Percentiles rank a stretch among this genome's conserved stretches.
Evolutionary conservation across 2,329 filamentous ascomycete genomes (phyloP).

Genomic region (Trichoderma sp.): DNA sequence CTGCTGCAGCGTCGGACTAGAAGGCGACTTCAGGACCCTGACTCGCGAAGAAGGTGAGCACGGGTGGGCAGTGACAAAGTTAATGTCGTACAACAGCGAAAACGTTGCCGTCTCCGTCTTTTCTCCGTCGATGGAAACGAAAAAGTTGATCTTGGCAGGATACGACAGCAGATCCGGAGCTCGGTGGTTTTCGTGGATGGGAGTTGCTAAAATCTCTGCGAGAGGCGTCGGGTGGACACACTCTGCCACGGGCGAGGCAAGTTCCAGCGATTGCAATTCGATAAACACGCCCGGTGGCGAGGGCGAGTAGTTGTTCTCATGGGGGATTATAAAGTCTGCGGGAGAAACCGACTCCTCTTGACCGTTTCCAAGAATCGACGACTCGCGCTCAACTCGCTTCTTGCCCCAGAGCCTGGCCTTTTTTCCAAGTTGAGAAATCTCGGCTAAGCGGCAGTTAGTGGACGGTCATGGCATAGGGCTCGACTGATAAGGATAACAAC

Average conservation of each 20-base stretch:
- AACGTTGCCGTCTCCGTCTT: constrained; percentile 42
- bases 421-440: constrained; percentile 48
- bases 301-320: constrained; percentile 51
- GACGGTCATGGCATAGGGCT: background rate
- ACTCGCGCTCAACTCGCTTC: constrained; percentile 55
- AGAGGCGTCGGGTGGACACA: constrained; percentile 46
- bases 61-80: constrained; percentile 64
- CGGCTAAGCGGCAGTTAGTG: constrained; percentile 36
- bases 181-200: constrained; percentile 36
- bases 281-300: constrained; percentile 48
- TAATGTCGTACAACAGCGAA: constrained; percentile 54
- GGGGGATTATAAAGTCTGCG: constrained; percentile 61
- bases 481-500: constrained; percentile 23
- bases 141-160: constrained; percentile 37
- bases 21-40: constrained; percentile 56
- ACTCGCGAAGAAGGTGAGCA: constrained; percentile 57
- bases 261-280: constrained; percentile 49
- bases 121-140: constrained; percentile 38
- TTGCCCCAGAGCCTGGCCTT: constrained; percentile 62
- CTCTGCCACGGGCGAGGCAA: constrained; percentile 42
- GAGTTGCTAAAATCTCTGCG: constrained; percentile 38
- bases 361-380: constrained; percentile 56
- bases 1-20: constrained; percentile 57
- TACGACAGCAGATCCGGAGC: constrained; percentile 35
- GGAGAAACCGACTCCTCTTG: constrained; percentile 54